These are phyloP conservation scores for Protea cynaroides DNA, from an alignment of 164 flowering plant species.

Conservation along the genomic window DNA sequence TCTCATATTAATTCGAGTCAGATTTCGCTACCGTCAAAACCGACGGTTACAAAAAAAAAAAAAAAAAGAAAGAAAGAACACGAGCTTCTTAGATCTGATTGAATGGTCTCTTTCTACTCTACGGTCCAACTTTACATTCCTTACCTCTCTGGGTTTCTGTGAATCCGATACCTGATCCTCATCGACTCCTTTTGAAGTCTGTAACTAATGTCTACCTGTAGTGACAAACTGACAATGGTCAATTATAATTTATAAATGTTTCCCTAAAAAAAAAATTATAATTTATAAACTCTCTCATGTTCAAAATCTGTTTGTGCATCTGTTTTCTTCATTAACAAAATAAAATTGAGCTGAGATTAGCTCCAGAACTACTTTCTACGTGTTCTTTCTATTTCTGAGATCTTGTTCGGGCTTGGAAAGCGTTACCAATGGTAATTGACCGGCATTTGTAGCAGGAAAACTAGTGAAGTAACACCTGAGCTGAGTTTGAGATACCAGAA, in stretches of 20 bases:
- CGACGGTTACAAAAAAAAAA: conserved; percentile 10
- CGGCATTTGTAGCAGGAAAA: conserved; percentile 2
- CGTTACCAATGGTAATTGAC: conserved; percentile 2
- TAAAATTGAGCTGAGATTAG: conserved; percentile 1
- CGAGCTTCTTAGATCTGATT: conserved; percentile 13
- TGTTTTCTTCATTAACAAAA: conserved; percentile 1
- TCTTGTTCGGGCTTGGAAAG: too few species aligned
- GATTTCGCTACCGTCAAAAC: too few species aligned
- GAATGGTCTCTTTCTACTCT: background rate
- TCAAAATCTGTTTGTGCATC: background rate
- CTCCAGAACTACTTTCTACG: background rate
- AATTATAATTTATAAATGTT: too few species aligned
- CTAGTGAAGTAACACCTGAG: conserved; percentile 4
- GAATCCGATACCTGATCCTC: background rate
- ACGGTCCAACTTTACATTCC: conserved; percentile 1
- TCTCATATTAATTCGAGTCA: too few species aligned
- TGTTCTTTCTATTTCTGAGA: background rate
- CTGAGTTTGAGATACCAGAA: background rate
- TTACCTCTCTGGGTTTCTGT: background rate
- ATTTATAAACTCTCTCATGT: background rate
- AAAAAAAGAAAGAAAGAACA: background rate
- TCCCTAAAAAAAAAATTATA: too few species aligned
- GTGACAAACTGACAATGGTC: too few species aligned
- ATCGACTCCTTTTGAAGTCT: background rate
- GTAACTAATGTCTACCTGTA: background rate